Base-by-base conservation (phyloP, 495 filamentous ascomycete species). In the Cercophora sp. region DNA sequence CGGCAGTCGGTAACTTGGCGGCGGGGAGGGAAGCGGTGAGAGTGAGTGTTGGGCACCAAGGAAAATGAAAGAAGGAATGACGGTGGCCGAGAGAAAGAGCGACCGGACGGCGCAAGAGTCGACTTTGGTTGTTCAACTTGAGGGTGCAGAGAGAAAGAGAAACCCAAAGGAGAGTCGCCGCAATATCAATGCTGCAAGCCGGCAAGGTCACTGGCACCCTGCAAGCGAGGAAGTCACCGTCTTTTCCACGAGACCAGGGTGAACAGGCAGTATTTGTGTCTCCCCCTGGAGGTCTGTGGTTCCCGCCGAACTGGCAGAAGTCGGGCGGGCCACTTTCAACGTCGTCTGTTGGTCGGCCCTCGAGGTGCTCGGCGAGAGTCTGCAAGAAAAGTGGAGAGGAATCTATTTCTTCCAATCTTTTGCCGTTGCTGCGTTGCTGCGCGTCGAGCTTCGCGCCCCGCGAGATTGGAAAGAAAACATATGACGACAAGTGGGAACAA, bases 141-240 rank as follows among this genome's bases (percentile, higher is more conserved):
- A 23, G 22, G 29, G 39, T 40, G 35, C 47, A 22, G 40, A 39
- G 34, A 27, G 20, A 32, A 50, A 41, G 9, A 48, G 46, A 22
- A 27, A 31, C 26, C 8, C 13, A 19, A 41, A 22, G 16, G 24
- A 23, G 22, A 18, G 35, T 29, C 35, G 25, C 23, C 13, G 36
- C 48, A 51, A 31, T 41, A 51, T 51, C 24, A 51, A 51, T 47
- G 43, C 11, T 32, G 44, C 44, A 47, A 29, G 44, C 44, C 44
- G n/a, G n/a, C 22, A 23, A 47, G 25, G n/a, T n/a, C n/a, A n/a
- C 44, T 47, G 15, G 43, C 20, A 51, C 24, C 47, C 46, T 26
- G 16, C 23, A 50, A 50, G 47, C 36, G 34, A 49, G 31, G 32
- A 20, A 31, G 48, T 41, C 35, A 51, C 48, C 48, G 48, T 51